Evolutionary conservation across 495 filamentous ascomycete genomes (phyloP), one percentile per base, ranked within the genome.

Genomic region (Tetracladium setigerum): DNA sequence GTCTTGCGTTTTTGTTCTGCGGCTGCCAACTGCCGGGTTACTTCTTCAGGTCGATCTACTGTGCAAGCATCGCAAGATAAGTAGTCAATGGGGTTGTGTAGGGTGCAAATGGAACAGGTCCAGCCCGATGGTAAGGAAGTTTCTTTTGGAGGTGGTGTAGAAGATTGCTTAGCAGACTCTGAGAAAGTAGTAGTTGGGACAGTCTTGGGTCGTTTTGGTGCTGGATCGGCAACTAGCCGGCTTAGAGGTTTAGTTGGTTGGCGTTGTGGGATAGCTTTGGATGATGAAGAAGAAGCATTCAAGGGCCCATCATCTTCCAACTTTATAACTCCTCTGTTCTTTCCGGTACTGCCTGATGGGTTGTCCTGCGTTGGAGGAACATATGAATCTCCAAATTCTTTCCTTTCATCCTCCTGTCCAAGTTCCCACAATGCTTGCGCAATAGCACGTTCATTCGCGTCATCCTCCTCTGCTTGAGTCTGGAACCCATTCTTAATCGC

Each of bases 391-490:
- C 84, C 83, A 48, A 86, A 78, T 58, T 79, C 83, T 59, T 76
- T 77, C 35, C 54, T 54, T 44, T 83, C 77, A 54, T 96, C 91
- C 54, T 90, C 84, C 56, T 90, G 83, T 24, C 94, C 83, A 9
- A 97, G 66, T 44, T 97, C 91, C 66, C 86, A 88, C 19, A 91
- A 76, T 0, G 89, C 91, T 53, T 89, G 78, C 47, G 87, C 74
- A 53, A 95, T 95, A n/a, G 91, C 90, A 15, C 76, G 73, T 38
- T 96, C 87, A 51, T 95, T 91, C 1, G 87, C 91, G 54, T 89
- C 83, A 43, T 95, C 89, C 56, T 92, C 86, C 56, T 94, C 87
- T 0, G 87, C 86, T 59, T 89, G 74, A 0, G 91, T 95, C 33
- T 75, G 69, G 69, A 92, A 89, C 0, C 88, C 87, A 55, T 83